Conservation (phyloP, 441 rosid species). For the Populus hybrid region DNA sequence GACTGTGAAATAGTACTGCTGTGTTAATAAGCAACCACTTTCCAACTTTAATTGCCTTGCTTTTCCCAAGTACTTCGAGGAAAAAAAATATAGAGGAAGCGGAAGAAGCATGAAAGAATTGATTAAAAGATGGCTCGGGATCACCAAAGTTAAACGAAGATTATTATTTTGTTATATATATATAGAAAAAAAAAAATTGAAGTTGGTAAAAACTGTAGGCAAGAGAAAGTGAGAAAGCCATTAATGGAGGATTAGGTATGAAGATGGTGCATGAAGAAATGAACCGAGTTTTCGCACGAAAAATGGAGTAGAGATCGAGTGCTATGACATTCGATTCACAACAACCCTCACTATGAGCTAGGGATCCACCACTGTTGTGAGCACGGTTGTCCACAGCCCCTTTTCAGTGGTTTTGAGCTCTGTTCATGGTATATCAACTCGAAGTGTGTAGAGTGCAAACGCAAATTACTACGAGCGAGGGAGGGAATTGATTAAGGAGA, state of each 20-base stretch:
- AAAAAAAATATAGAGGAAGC: not conserved
- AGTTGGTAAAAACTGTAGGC: too few relatives aligned
- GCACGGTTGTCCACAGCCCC: slow-evolving; percentile 10
- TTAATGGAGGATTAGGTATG: slow-evolving; percentile 23
- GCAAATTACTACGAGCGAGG: slow-evolving; percentile 9
- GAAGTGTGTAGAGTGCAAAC: not conserved
- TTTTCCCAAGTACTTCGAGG: not conserved
- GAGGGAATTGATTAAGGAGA: slow-evolving; percentile 21
- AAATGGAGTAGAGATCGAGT: not conserved
- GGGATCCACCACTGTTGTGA: not conserved
- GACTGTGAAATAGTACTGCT: slow-evolving; percentile 10
- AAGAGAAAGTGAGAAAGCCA: not conserved
- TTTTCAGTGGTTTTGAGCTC: slow-evolving; percentile 16
- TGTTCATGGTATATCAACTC: not conserved
- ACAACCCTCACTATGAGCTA: not conserved
- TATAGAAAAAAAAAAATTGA: too few relatives aligned
- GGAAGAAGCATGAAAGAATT: not conserved
- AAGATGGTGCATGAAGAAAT: not conserved
- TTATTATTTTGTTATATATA: too few relatives aligned
- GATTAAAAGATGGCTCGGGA: not conserved
- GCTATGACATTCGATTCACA: not conserved
- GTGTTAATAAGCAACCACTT: slow-evolving; percentile 20
- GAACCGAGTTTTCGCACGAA: not conserved
- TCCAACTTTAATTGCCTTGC: not conserved
- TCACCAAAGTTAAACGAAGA: not conserved